Base-by-base conservation (phyloP, 164 flowering plant genomes). In the Amborella trichopoda region DNA sequence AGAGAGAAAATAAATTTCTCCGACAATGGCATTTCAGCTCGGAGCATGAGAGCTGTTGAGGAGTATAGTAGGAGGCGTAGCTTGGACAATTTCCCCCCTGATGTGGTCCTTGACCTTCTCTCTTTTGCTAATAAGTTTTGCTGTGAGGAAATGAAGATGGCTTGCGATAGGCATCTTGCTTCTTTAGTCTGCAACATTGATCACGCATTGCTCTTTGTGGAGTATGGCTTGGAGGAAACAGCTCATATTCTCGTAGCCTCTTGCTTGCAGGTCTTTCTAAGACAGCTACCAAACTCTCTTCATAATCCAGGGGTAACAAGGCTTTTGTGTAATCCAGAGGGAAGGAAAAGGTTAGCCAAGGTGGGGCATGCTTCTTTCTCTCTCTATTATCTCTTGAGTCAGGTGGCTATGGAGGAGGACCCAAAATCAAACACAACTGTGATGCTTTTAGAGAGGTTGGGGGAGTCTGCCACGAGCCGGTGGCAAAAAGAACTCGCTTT, bases 401-500 rank as follows among this genome's bases (percentile, higher is more conserved):
- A 76, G 46, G 80, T 77, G 22, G 80, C 89, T 3, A 73, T 82
- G 80, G 93, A 82, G 40, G 76, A 81, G 21, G 74, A 74, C 27
- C 62, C 69, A 66, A 54, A 47, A 37, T 74, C 89, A 3, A 70
- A 69, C 46, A 66, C 63, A 1, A 68, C 84, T 1, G 66, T 74
- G 13, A 73, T 69, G 76, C 39, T 88, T 50, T 46, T 84, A 46
- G 82, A 82, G 61, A 76, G 91, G 41, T 30, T 78, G 46, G 68
- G 46, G 28, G 95, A 88, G 22, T 80, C 72, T 66, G 78, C 96
- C 3, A 47, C 49, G 1, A 49, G 55, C 13, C 57, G 36, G 17
- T 84, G 95, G 97, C 80, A 88, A 64, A 81, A 71, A 40, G 59
- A 65, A 49, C 76, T 88, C 13, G 73, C 83, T 4, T 63, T 64